Conservation (phyloP, 176 grass and related monocot genomes). For the Canna indica region DNA sequence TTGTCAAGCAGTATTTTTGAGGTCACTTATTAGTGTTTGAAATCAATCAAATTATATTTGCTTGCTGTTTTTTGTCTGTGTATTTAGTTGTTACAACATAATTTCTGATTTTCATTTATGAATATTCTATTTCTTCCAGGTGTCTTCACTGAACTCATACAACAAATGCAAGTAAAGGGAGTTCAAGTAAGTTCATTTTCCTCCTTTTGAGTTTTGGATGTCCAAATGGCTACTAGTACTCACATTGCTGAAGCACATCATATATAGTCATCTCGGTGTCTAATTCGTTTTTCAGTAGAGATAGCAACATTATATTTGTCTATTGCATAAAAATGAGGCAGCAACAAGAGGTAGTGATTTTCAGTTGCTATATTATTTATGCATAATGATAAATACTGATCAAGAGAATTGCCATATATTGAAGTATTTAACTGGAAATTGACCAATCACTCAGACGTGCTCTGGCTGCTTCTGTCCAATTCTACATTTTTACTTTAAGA, state of each 20-base stretch:
- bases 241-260: background rate
- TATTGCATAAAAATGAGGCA: background rate
- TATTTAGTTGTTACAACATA: background rate
- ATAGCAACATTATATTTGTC: background rate
- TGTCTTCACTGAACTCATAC: conserved; percentile 97
- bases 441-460: background rate
- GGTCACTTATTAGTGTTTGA: background rate
- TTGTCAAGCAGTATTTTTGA: background rate
- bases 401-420: background rate
- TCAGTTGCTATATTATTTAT: background rate
- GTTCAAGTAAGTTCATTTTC: conserved; percentile 59
- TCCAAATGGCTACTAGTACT: background rate
- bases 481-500: background rate
- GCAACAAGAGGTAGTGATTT: background rate
- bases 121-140: conserved; percentile 32
- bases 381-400: background rate
- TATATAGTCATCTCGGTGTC: background rate
- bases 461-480: background rate
- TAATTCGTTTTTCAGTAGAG: background rate
- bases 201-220: background rate
- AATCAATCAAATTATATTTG: background rate
- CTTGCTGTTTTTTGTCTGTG: background rate
- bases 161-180: conserved; percentile 97
- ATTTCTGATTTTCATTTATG: background rate
- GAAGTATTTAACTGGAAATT: background rate